Base-by-base conservation (phyloP, 1,284 basidiomycete species). In the Phlebopus sp. region DNA sequence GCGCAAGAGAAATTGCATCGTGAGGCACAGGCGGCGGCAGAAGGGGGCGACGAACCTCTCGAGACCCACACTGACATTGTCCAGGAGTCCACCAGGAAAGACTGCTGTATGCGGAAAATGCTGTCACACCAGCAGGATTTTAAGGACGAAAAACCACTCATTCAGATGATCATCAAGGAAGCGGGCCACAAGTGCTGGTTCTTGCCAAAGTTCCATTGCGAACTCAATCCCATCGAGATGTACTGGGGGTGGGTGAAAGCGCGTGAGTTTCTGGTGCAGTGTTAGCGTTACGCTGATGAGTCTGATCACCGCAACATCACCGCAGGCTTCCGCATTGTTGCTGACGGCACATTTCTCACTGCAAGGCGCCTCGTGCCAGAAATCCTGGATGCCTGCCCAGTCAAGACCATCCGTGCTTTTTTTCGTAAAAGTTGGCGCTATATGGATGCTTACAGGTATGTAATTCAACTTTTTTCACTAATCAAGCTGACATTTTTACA, bases 181-280 rank as follows among this genome's bases (percentile, higher is more conserved):
- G 53, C 45, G 6, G 49, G 51, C 0, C 42, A 53, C 18, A 13
- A 38, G 11, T 53, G 52, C 23, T 47, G 27, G 35, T 53, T 53
- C 34, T 23, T 51, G 4, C 46, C 42, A 3, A 51, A 51, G 23
- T 53, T 51, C 25, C 44, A 53, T 6, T 50, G 44, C 17, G 37
- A 50, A 32, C 14, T 52, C 18, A 64, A 64, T 37, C 49, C 51
- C 0, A 64, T 64, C n/a, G 49, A 64, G 37, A 54, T 59, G 39
- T 59, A 47, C 44, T 63, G 55, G 61, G 56, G 55, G 1, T 52
- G 34, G 39, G 31, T 37, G 5, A 53, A 53, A 23, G 21, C 6
- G 21, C 6, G 21, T 23, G 21, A 23, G 21, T 23, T 23, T 23
- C 21, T 23, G 21, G 6, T 23, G 21, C 6, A 23, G 21, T 23